These are phyloP conservation scores for Nakazawaea wyomingensis DNA, from an alignment of 805 yeast species.

Conservation along the genomic window DNA sequence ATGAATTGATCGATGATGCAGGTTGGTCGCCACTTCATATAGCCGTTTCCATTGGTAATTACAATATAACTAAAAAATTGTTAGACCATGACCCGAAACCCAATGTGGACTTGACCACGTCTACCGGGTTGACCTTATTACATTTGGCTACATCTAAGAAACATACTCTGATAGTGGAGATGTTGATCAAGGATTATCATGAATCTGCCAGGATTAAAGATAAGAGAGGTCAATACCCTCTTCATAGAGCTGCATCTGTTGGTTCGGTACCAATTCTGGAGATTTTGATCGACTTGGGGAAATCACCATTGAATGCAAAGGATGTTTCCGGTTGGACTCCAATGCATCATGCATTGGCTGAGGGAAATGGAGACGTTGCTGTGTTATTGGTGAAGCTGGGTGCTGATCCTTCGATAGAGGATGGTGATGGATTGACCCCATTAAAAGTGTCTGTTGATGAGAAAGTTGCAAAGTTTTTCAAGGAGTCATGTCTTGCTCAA, in stretches of 20 bases:
- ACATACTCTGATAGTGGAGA: constrained; percentile 47
- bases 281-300: constrained; percentile 44
- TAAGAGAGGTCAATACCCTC: constrained; percentile 54
- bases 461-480: constrained; percentile 38
- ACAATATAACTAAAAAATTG: constrained; percentile 45
- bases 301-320: constrained; percentile 60
- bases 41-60: constrained; percentile 69
- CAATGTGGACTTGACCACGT: constrained; percentile 56
- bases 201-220: constrained; percentile 68
- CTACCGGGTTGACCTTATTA: constrained; percentile 67
- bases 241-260: constrained; percentile 79
- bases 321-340: constrained; percentile 82
- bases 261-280: constrained; percentile 60
- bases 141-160: constrained; percentile 75
- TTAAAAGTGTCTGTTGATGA: constrained; percentile 51
- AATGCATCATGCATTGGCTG: constrained; percentile 84
- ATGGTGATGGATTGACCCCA: constrained; percentile 50
- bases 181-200: constrained; percentile 46
- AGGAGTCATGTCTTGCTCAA: constrained; percentile 1
- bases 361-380: constrained; percentile 80
- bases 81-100: constrained; percentile 47
- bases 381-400: constrained; percentile 55
- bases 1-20: constrained; percentile 62
- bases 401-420: constrained; percentile 51
- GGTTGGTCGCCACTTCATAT: constrained; percentile 92